Base-by-base conservation (phyloP, 2,329 filamentous ascomycete species). In the Colletotrichum karsti region DNA sequence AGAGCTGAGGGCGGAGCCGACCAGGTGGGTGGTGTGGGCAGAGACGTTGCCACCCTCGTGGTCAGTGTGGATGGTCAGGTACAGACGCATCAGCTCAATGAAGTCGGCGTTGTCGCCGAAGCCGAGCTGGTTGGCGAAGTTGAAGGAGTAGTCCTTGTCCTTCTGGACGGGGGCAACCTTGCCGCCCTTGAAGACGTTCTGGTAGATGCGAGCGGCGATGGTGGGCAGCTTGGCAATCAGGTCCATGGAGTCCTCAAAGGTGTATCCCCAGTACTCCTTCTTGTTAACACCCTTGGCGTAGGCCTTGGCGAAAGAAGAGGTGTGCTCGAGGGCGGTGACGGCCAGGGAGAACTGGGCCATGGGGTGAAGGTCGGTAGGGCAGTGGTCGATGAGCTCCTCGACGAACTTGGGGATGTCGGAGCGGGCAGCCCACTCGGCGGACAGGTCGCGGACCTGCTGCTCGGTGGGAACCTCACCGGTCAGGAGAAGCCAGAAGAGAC, bases 161-260 rank as follows among this genome's bases (percentile, higher is more conserved):
- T 97, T 97, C 89, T 98, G 92, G 82, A 97, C 90, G 63, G 94
- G 82, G 69, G 94, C 93, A 74, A 99, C 95, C 92, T 98, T 98
- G 86, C 96, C 96, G 80, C 97, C 96, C 91, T 98, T 98, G 93
- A 97, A 99, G 82, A 98, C 92, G 84, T 99, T 99, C 88, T 97
- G 96, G 92, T 99, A 99, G 90, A 99, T 99, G 87, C 94, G 94
- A 72, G 96, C 88, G 73, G 96, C 96, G 78, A 99, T 98, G 82
- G 94, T 98, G 81, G 96, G 96, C 77, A 99, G 93, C 92, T 98
- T 98, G 80, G 96, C 96, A 82, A 99, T 99, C 82, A 99, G 88
- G 86, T 99, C 95, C 95, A 99, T 98, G 71, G 95, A 96, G 87
- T 99, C 96, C 90, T 99, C 96, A 79, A 97, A 99, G 76, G 95